These are phyloP conservation scores for Yarrowia keelungensis DNA, from an alignment of 805 yeast genomes.

Conservation along the genomic window DNA sequence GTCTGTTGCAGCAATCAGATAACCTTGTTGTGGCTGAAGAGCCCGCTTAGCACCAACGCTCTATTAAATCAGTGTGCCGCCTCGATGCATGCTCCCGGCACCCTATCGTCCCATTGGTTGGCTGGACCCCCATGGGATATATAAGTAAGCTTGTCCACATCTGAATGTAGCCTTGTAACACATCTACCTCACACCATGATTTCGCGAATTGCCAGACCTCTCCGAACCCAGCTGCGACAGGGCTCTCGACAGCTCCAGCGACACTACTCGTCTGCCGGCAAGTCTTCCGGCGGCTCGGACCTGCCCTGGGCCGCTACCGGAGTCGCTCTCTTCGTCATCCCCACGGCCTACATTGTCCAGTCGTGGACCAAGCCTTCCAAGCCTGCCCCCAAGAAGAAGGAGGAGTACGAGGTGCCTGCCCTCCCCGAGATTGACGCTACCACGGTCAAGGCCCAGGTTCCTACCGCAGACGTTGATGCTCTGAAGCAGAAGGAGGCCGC, in stretches of 20 bases:
- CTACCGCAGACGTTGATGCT: not conserved
- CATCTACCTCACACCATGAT: not conserved
- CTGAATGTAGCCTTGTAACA: not conserved
- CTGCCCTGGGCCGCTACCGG: conserved; percentile 10
- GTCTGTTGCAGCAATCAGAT: conserved; percentile 17
- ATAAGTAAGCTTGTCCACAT: conserved; percentile 4
- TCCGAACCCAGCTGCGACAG: conserved; percentile 28
- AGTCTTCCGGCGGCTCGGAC: not conserved
- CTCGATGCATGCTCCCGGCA: conserved; percentile 31
- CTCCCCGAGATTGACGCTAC: conserved; percentile 10
- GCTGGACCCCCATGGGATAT: not conserved
- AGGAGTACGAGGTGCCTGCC: conserved; percentile 12
- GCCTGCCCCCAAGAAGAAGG: conserved; percentile 22
- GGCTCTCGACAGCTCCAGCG: conserved; percentile 1
- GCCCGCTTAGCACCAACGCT: not conserved
- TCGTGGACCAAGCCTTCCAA: conserved; percentile 4
- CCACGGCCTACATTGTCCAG: conserved; percentile 36
- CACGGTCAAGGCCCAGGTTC: conserved; percentile 6
- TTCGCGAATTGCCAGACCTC: conserved; percentile 30
- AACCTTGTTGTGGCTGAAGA: conserved; percentile 3
- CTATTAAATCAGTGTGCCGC: conserved; percentile 8
- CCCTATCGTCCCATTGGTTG: conserved; percentile 32
- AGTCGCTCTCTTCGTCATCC: conserved; percentile 1
- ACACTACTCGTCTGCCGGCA: conserved; percentile 2
- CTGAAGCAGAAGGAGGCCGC: conserved; percentile 13